Percentiles rank a stretch among this genome's conserved stretches.
phyloP scores from a whole-genome alignment of 805 yeast genomes.

The Starmerella scarabaei region DNA sequence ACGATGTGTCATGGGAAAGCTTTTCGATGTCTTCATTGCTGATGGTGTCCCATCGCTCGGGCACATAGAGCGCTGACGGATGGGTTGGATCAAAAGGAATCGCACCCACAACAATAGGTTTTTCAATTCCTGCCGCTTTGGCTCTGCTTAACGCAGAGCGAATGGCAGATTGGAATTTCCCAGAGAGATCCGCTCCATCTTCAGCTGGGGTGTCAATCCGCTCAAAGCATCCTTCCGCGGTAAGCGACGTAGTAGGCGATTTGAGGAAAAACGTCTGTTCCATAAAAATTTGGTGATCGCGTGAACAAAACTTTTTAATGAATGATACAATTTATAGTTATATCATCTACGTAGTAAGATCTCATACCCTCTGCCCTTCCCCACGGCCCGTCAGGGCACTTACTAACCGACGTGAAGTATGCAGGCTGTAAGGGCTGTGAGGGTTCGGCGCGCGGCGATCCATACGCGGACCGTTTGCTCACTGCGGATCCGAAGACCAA shows the following conservation, averaged over 20 bases:
- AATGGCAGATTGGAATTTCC: conserved; percentile 4
- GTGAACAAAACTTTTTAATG: too few relatives aligned
- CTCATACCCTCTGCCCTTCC: too few relatives aligned
- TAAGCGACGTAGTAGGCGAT: neutral
- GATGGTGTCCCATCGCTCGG: conserved; percentile 2
- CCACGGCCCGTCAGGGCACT: too few relatives aligned
- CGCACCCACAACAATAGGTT: conserved; percentile 12
- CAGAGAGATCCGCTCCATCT: conserved; percentile 9
- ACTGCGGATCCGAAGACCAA: too few relatives aligned
- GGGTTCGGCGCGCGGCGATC: too few relatives aligned
- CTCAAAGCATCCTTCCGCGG: conserved; percentile 5
- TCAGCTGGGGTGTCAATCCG: conserved; percentile 6
- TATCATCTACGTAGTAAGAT: neutral
- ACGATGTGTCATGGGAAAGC: neutral
- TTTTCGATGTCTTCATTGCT: neutral
- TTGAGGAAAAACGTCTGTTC: neutral
- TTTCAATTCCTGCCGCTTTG: conserved; percentile 5
- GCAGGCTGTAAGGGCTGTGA: too few relatives aligned
- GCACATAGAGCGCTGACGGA: conserved; percentile 6
- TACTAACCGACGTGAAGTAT: too few relatives aligned
- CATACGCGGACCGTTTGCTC: too few relatives aligned
- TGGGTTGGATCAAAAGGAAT: conserved; percentile 13
- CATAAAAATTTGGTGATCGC: too few relatives aligned
- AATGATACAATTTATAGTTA: too few relatives aligned
- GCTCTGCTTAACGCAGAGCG: conserved; percentile 3